phyloP scores from a whole-genome alignment of 1,284 basidiomycete species.

The Erythrobasidium hasegawianum region DNA sequence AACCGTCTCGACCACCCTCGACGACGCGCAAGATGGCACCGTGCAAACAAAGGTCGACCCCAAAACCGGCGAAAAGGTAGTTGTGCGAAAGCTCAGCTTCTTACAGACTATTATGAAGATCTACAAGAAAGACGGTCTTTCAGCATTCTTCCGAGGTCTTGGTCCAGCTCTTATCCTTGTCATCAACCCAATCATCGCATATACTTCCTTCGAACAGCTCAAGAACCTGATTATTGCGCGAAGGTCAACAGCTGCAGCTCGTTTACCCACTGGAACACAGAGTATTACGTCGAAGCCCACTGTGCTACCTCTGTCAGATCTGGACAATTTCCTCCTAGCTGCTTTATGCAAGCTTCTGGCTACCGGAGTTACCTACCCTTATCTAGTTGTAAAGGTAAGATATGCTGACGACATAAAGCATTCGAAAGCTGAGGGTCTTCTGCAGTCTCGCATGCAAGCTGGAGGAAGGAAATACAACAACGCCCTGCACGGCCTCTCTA shows the following conservation, averaged over 20 bases:
- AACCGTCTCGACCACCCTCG: conserved; percentile 48
- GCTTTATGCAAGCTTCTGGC: conserved; percentile 55
- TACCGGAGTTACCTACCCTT: conserved; percentile 47
- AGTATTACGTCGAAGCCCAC: conserved; percentile 42
- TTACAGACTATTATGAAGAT: conserved; percentile 69
- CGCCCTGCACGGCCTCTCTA: conserved; percentile 63
- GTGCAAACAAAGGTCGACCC: conserved; percentile 23
- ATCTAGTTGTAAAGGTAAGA: conserved; percentile 35
- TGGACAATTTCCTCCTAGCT: conserved; percentile 85
- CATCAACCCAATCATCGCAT: conserved; percentile 89
- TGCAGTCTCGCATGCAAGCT: conserved; percentile 77
- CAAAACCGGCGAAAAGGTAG: conserved; percentile 38
- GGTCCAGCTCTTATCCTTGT: conserved; percentile 90
- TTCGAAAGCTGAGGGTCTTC: conserved; percentile 57
- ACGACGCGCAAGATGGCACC: conserved; percentile 28
- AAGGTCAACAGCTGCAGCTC: conserved; percentile 55
- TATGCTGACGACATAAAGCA: no score
- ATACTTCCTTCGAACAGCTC: conserved; percentile 80
- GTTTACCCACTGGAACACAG: conserved; percentile 53
- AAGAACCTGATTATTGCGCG: conserved; percentile 69
- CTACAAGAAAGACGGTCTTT: conserved; percentile 68
- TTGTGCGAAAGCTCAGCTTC: conserved; percentile 58
- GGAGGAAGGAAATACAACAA: conserved; percentile 69
- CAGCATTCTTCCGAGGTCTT: conserved; percentile 90
- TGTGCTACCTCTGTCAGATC: conserved; percentile 60